phyloP scores from a whole-genome alignment of 1,284 basidiomycete species.

The Blastosporella zonata region DNA sequence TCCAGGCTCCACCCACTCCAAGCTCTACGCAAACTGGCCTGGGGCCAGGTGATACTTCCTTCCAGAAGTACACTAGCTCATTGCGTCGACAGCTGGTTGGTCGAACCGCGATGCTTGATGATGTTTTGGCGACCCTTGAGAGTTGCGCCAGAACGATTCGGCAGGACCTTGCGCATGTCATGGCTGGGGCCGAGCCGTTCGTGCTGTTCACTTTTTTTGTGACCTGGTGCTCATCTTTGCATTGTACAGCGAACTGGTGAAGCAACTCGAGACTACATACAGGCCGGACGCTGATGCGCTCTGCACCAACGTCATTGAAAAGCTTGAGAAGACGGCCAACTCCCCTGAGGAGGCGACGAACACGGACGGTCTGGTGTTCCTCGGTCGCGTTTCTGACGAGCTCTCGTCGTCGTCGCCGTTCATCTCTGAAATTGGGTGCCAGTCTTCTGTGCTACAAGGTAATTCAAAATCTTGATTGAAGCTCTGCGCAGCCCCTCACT shows the following conservation, averaged over 20 bases:
- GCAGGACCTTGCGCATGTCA: conserved; percentile 50
- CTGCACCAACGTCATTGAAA: conserved; percentile 37
- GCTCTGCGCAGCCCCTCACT: conserved; percentile 2
- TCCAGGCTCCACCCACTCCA: conserved; percentile 48
- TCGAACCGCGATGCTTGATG: conserved; percentile 56
- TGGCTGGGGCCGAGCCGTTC: conserved; percentile 38
- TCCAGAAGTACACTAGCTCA: conserved; percentile 54
- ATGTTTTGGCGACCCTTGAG: conserved; percentile 57
- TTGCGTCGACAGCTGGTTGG: conserved; percentile 58
- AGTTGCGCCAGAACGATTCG: conserved; percentile 51
- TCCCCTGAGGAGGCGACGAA: conserved; percentile 19
- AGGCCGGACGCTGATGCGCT: conserved; percentile 46
- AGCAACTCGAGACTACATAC: conserved; percentile 40
- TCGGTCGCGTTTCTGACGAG: conserved; percentile 24
- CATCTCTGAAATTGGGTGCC: conserved; percentile 41
- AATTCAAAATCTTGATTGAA: conserved; percentile 13
- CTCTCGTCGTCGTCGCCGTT: conserved; percentile 37
- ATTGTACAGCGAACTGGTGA: conserved; percentile 33
- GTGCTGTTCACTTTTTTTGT: conserved; percentile 15
- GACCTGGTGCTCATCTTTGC: background rate
- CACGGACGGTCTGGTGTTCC: conserved; percentile 24
- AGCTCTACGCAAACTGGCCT: conserved; percentile 39
- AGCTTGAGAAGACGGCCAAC: conserved; percentile 34
- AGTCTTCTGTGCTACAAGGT: conserved; percentile 37
- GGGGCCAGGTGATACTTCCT: conserved; percentile 44